A percentile compares a stretch with the other conserved stretches of the same genome.
phyloP scores from a whole-genome alignment of 164 flowering plant genomes.

The Tetracentron sinense region DNA sequence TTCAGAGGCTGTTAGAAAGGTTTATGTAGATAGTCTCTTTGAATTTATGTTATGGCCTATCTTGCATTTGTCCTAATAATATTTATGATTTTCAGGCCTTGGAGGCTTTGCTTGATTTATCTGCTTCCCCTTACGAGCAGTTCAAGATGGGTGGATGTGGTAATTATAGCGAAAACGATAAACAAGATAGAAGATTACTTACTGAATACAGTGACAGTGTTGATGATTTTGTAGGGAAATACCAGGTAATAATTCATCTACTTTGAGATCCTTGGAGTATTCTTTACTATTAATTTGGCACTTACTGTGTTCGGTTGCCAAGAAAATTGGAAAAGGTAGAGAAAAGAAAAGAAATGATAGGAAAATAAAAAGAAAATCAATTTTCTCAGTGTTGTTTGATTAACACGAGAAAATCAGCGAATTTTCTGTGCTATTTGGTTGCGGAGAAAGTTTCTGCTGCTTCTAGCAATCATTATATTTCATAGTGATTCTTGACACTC shows the following conservation, averaged over 20 bases:
- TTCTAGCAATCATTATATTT: no score
- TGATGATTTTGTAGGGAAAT: slow-evolving; percentile 5
- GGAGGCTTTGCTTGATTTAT: slow-evolving; percentile 63
- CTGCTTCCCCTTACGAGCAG: slow-evolving; percentile 37
- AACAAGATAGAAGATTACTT: slow-evolving; percentile 22
- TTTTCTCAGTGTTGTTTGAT: no score
- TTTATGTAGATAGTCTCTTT: background rate
- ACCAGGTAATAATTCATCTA: slow-evolving; percentile 18
- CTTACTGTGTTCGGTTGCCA: no score
- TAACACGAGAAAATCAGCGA: no score
- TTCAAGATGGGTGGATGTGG: slow-evolving; percentile 17
- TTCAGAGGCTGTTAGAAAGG: background rate
- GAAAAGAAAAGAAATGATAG: no score
- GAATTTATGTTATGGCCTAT: background rate
- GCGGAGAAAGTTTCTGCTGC: no score
- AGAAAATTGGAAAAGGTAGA: no score
- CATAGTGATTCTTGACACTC: no score
- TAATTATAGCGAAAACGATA: slow-evolving; percentile 10
- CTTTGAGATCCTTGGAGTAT: background rate
- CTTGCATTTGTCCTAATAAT: background rate
- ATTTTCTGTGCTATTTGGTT: no score
- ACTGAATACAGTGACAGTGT: slow-evolving; percentile 13
- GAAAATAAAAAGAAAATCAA: no score
- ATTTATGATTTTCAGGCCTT: slow-evolving; percentile 44
- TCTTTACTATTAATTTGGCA: no score